These are phyloP conservation scores for Quercus mongolica DNA, from an alignment of 306 rosid genomes.

Conservation along the genomic window DNA sequence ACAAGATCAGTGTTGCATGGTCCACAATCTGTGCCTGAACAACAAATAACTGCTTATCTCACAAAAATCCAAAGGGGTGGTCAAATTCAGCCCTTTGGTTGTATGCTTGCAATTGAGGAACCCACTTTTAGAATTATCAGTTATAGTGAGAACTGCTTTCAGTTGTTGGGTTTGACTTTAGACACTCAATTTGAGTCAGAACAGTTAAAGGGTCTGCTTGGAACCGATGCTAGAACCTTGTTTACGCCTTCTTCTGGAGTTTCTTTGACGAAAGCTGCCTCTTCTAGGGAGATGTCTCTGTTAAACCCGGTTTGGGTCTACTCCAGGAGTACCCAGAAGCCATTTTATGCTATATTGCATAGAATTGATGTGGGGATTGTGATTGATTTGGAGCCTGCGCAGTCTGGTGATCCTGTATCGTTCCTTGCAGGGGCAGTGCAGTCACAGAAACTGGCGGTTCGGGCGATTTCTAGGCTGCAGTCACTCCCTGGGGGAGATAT, in stretches of 20 bases:
- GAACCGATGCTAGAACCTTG: conserved; percentile 55
- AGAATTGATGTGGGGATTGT: conserved; percentile 81
- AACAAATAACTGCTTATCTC: conserved; percentile 53
- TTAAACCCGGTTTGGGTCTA: conserved; percentile 71
- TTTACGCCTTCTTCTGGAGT: conserved; percentile 64
- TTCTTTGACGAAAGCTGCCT: conserved; percentile 57
- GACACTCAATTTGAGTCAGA: conserved; percentile 19
- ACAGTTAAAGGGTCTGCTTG: conserved; percentile 35
- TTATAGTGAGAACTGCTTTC: conserved; percentile 66
- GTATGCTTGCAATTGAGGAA: conserved; percentile 66
- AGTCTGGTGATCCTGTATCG: conserved; percentile 57
- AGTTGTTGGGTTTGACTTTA: conserved; percentile 45
- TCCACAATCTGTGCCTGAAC: conserved; percentile 49
- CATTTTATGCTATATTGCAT: conserved; percentile 76
- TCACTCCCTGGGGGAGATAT: conserved; percentile 74
- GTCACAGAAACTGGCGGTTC: conserved; percentile 76
- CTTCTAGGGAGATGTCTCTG: conserved; percentile 54
- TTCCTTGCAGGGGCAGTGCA: conserved; percentile 79
- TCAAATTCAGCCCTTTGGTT: conserved; percentile 68
- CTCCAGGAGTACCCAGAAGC: conserved; percentile 53
- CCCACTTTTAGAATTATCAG: conserved; percentile 48
- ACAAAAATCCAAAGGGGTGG: conserved; percentile 78
- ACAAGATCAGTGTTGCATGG: conserved; percentile 41
- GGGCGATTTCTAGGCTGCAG: conserved; percentile 82
- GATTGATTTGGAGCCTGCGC: conserved; percentile 83